phyloP scores from a whole-genome alignment of 371 early-diverging fungal species.

The Mucor saturninus region DNA sequence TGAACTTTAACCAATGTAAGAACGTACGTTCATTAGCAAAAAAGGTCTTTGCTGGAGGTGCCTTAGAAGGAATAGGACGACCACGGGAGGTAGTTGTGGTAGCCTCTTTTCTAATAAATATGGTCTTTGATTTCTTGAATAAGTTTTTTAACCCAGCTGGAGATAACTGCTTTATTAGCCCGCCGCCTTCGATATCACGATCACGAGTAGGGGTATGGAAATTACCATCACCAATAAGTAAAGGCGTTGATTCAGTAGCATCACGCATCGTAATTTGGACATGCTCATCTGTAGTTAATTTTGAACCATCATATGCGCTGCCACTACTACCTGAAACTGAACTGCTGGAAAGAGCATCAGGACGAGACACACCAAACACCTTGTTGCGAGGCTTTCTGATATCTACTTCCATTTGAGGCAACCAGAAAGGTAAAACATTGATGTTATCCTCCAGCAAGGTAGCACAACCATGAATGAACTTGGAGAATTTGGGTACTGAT shows the following conservation, averaged over 20 bases:
- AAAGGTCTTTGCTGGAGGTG: constrained; percentile 83
- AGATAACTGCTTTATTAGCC: constrained; percentile 11
- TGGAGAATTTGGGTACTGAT: constrained; percentile 98
- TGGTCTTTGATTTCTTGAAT: constrained; percentile 23
- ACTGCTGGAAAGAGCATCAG: constrained; percentile 37
- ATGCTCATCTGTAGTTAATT: constrained; percentile 33
- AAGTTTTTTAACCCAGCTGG: constrained; percentile 27
- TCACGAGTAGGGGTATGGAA: constrained; percentile 1
- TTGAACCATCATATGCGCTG: constrained; percentile 25
- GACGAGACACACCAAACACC: constrained; percentile 48
- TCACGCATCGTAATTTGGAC: constrained; percentile 40
- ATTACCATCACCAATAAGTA: constrained; percentile 18
- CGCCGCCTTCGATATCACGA: neutral
- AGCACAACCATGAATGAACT: constrained; percentile 98
- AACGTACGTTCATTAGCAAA: constrained; percentile 99
- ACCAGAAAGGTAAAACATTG: constrained; percentile 97
- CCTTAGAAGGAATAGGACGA: constrained; percentile 29
- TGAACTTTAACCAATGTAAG: constrained; percentile 78
- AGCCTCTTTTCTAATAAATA: constrained; percentile 19
- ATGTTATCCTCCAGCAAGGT: constrained; percentile 90
- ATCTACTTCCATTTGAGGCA: constrained; percentile 96
- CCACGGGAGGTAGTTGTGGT: constrained; percentile 8
- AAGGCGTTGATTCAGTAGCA: constrained; percentile 22
- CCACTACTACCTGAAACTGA: constrained; percentile 35
- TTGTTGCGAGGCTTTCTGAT: constrained; percentile 76